phyloP scores from a whole-genome alignment of 495 filamentous ascomycete genomes.

The Elaphomyces granulatus region DNA sequence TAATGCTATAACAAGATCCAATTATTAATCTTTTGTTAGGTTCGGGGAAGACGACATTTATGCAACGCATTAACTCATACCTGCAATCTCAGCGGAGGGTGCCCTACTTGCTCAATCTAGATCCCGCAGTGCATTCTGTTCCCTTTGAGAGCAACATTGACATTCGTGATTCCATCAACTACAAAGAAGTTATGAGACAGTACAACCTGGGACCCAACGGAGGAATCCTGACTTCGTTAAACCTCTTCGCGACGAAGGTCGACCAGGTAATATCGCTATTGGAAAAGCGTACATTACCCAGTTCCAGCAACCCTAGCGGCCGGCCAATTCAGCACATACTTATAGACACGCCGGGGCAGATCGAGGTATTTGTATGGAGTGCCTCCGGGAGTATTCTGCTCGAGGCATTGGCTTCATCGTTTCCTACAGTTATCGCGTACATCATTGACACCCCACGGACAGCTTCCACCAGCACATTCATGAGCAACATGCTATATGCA shows the following conservation, averaged over 20 bases:
- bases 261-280: conserved; percentile 83
- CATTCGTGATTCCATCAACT: conserved; percentile 96
- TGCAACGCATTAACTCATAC: conserved; percentile 90
- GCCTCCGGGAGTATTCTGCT: conserved; percentile 88
- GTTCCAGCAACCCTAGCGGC: conserved; percentile 37
- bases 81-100: conserved; percentile 59
- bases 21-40: conserved; percentile 28
- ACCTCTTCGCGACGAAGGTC: conserved; percentile 93
- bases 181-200: conserved; percentile 98
- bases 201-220: conserved; percentile 97
- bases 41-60: conserved; percentile 96
- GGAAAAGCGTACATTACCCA: conserved; percentile 65
- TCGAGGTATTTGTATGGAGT: conserved; percentile 97
- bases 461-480: conserved; percentile 86
- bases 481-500: conserved; percentile 99
- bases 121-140: conserved; percentile 85
- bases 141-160: conserved; percentile 99
- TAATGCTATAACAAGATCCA: background rate
- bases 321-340: conserved; percentile 71
- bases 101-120: conserved; percentile 93
- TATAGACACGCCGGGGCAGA: conserved; percentile 92
- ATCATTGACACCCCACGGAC: conserved; percentile 93
- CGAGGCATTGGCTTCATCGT: conserved; percentile 78
- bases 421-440: conserved; percentile 94
- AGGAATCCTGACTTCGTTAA: conserved; percentile 90